Base-by-base conservation (phyloP, 805 yeast species). In the Saccharomycodes ludwigii region DNA sequence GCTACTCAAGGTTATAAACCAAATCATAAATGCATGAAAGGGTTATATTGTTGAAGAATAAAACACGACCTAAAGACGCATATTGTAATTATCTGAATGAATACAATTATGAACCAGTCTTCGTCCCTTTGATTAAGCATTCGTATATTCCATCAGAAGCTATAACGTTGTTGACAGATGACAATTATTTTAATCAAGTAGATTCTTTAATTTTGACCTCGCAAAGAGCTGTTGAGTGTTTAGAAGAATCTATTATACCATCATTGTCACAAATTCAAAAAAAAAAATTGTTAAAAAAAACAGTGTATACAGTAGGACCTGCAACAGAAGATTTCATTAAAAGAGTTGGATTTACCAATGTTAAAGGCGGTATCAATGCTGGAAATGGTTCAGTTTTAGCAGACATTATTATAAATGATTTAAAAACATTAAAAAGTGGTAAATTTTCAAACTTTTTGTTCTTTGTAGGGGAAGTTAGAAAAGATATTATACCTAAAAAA, bases 281-380 rank as follows among this genome's bases (percentile, higher is more conserved):
- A 34, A 42, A 48, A 6, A 33, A 30, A 1, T 56, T 75, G 1
- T 48, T 70, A 5, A 33, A 40, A 3, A 73, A 73, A 42, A 69
- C 75, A 0, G 76, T 78, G 0, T 88, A 75, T 47, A 83, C 95
- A 0, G 95, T 88, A 5, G 97, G 97, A 0, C 95, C 95, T 1
- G 85, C 94, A 0, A 88, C 97, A 0, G 68, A 66, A 13, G 58
- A 60, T 11, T 71, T 78, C 12, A 52, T 88, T 9, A 37, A 48
- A 3, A 58, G 61, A 5, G 52, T 73, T 19, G 95, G 95, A 1
- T 88, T 85, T 48, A 46, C 35, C 1, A 68, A 71, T 37, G 67
- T 88, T 0, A 54, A 71, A 34, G 95, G 95, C 3, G 94, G 88
- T 1, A 56, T 50, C 1, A 51, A 68, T 6, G 84, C 94, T 2